These are phyloP conservation scores for Capsella bursapastoris DNA, from an alignment of 345 rosid genomes.

Conservation along the genomic window DNA sequence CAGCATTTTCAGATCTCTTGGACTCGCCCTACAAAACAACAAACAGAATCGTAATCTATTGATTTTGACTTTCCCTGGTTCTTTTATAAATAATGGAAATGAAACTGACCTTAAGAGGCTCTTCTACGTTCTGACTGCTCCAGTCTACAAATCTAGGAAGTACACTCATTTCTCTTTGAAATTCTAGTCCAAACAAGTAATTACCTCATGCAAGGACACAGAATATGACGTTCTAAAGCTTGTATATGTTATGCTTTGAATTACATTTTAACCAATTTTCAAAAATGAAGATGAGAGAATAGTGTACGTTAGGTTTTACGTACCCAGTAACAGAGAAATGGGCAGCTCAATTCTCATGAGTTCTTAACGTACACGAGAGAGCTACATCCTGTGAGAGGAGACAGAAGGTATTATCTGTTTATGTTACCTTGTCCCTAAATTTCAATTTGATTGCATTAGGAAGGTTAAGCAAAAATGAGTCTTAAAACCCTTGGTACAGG, in stretches of 20 bases:
- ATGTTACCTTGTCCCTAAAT: neutral
- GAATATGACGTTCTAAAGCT: slow-evolving; percentile 1
- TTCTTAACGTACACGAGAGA: neutral
- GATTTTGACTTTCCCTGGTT: neutral
- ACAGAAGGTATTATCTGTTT: neutral
- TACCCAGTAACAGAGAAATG: neutral
- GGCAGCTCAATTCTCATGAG: neutral
- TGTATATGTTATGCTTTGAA: neutral
- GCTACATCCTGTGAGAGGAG: neutral
- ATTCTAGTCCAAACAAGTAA: neutral
- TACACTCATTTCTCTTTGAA: slow-evolving; percentile 8
- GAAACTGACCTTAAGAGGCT: slow-evolving; percentile 17
- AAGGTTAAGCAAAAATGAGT: neutral
- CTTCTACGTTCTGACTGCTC: slow-evolving; percentile 16
- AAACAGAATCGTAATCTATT: slow-evolving; percentile 5
- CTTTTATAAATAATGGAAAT: neutral
- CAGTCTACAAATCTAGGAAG: slow-evolving; percentile 16
- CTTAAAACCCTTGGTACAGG: neutral
- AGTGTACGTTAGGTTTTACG: slow-evolving; percentile 4
- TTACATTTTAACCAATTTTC: neutral
- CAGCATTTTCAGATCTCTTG: slow-evolving; percentile 47
- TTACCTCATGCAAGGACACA: neutral
- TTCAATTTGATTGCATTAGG: neutral
- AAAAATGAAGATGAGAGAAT: neutral
- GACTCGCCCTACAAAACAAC: slow-evolving; percentile 51